A percentile compares a stretch with the other conserved stretches of the same genome.
phyloP scores from a whole-genome alignment of 768 basidiomycete genomes.

The Hirschioporus abietinus region DNA sequence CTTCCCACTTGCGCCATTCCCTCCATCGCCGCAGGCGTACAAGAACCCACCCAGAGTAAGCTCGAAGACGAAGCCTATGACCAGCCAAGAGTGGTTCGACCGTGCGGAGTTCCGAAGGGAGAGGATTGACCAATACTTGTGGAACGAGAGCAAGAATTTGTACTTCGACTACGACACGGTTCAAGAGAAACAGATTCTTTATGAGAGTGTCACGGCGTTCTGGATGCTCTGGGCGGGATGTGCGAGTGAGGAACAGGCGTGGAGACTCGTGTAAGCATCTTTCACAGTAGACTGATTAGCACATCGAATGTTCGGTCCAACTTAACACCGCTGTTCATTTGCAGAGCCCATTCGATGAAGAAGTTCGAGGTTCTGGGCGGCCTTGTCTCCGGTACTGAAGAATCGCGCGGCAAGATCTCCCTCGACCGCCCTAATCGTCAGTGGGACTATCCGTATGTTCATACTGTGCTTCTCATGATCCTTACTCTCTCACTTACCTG shows the following conservation, averaged over 20 bases:
- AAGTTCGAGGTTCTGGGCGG: slow-evolving; percentile 98
- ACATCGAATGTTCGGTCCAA: slow-evolving; percentile 18
- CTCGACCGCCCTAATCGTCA: slow-evolving; percentile 96
- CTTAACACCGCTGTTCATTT: background rate
- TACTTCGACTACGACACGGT: slow-evolving; percentile 98
- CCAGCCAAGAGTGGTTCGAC: slow-evolving; percentile 88
- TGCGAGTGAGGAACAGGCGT: slow-evolving; percentile 92
- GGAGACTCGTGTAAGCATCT: slow-evolving; percentile 80
- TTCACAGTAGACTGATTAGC: slow-evolving; percentile 5
- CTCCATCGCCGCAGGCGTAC: slow-evolving; percentile 69
- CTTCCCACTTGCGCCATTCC: slow-evolving; percentile 88
- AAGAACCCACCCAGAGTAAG: slow-evolving; percentile 54
- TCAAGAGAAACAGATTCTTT: slow-evolving; percentile 84
- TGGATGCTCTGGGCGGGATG: slow-evolving; percentile 98
- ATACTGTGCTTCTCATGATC: slow-evolving; percentile 9
- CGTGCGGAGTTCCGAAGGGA: slow-evolving; percentile 79
- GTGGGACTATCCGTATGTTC: slow-evolving; percentile 92
- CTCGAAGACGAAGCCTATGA: slow-evolving; percentile 57
- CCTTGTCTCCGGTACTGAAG: slow-evolving; percentile 93
- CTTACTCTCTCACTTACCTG: slow-evolving; percentile 14
- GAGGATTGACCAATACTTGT: slow-evolving; percentile 88
- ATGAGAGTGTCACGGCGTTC: slow-evolving; percentile 94
- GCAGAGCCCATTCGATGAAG: slow-evolving; percentile 76
- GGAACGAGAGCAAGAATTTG: slow-evolving; percentile 92
- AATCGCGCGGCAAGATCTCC: slow-evolving; percentile 92